Evolutionary conservation across 176 grass and related monocot genomes (phyloP).

Genomic region (Carex scoparia): DNA sequence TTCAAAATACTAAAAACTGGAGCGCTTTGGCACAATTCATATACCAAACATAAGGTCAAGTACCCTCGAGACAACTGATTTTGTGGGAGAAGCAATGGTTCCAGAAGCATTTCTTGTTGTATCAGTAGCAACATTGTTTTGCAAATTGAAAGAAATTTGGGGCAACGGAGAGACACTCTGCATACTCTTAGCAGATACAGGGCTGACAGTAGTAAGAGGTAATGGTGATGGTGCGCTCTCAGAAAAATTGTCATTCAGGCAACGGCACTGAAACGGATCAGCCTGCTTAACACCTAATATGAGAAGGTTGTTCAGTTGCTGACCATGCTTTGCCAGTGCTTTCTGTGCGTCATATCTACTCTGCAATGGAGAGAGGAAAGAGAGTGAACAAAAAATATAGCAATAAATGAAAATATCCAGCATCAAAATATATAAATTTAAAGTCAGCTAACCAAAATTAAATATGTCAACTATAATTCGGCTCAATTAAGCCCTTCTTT

Average conservation of each 20-base stretch:
- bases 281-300: slow-evolving; percentile 75
- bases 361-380: slow-evolving; percentile 28
- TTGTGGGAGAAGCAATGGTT: slow-evolving; percentile 75
- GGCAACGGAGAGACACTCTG: slow-evolving; percentile 30
- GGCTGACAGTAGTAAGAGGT: slow-evolving; percentile 33
- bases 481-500: neutral
- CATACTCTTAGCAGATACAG: slow-evolving; percentile 16
- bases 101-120: slow-evolving; percentile 21
- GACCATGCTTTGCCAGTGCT: slow-evolving; percentile 62
- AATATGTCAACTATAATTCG: neutral
- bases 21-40: slow-evolving; percentile 26
- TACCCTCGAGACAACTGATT: slow-evolving; percentile 64
- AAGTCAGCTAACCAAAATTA: neutral
- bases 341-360: slow-evolving; percentile 66
- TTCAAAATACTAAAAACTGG: neutral
- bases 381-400: neutral
- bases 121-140: slow-evolving; percentile 27
- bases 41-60: slow-evolving; percentile 92
- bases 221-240: slow-evolving; percentile 34
- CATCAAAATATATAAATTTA: neutral
- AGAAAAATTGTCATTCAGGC: slow-evolving; percentile 45
- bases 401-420: neutral
- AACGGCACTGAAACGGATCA: slow-evolving; percentile 54
- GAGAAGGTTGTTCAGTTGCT: slow-evolving; percentile 72
- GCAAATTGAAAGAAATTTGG: slow-evolving; percentile 31